Evolutionary conservation across 208 protist genomes (phyloP), one percentile per base, ranked within the genome.

Genomic region (Herpetomonas muscarum): DNA sequence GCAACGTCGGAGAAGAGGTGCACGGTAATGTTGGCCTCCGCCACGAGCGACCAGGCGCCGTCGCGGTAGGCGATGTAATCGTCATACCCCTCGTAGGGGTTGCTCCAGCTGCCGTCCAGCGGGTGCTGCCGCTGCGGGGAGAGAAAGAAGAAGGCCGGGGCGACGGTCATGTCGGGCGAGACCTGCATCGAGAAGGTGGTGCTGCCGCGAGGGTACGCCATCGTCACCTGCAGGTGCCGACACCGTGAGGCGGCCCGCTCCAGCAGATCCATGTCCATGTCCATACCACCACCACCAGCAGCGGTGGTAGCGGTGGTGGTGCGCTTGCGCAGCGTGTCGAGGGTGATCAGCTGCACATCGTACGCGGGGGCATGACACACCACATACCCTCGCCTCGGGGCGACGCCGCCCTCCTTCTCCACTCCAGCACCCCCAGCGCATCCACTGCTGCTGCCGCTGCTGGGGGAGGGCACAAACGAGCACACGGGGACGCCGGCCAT

Each of bases 71-170:
- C 6, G 44, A 26, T 42, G 44, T 29, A 15, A 30, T 44, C 6
- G 19, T 3, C 4, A 22, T 50, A 61, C 30, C 5, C 28, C 44
- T 44, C 41, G 45, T 13, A 36, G 34, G 45, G 30, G 51, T 56
- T 56, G 51, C 32, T 36, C 10, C 24, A 30, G 32, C 39, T 28
- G 31, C 4, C 15, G 7, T 3, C 2, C 45, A 4, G 21, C 55
- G 44, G 6, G 28, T 49, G 29, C 7, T 7, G 12, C 22, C 28
- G 47, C 44, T 42, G 45, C 9, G 32, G 47, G 29, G 37, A n/a
- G 3, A 59, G 36, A 15, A 45, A 50, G 31, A 61, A 61, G 22
- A 61, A 41, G 45, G 44, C 47, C 26, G 55, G 55, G 17, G 47
- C 4, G 5, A 61, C 3, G 9, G 32, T 39, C 2, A 5, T 3